Evolutionary conservation across 2,329 filamentous ascomycete species (phyloP).

Genomic region (Thelonectria discophora): DNA sequence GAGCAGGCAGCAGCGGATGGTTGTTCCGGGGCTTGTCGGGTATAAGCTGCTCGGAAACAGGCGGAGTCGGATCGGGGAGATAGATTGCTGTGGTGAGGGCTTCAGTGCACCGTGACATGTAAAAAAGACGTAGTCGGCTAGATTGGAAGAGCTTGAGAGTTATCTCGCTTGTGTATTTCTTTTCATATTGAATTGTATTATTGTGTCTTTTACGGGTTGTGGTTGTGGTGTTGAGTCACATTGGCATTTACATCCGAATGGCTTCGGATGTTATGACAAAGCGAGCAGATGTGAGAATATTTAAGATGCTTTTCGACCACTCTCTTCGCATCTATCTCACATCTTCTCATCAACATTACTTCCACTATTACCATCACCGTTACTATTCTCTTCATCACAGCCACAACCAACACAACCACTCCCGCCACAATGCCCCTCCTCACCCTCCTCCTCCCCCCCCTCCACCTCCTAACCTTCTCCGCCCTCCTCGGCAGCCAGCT

Average conservation of each 20-base stretch:
- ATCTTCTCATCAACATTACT: not conserved
- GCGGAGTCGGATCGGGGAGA: not conserved
- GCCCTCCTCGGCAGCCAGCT: slow-evolving; percentile 51
- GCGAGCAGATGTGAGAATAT: slow-evolving; percentile 14
- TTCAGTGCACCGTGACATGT: not conserved
- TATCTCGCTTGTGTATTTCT: not conserved
- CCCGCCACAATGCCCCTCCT: slow-evolving; percentile 26
- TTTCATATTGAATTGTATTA: not conserved
- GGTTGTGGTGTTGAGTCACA: not conserved
- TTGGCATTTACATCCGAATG: slow-evolving; percentile 33
- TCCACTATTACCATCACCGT: too few species aligned
- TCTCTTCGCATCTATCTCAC: slow-evolving; percentile 1
- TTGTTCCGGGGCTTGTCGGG: not conserved
- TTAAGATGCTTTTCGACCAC: slow-evolving; percentile 8
- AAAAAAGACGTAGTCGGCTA: not conserved
- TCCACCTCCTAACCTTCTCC: slow-evolving; percentile 52
- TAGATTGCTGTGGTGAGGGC: not conserved
- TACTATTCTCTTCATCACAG: too few species aligned
- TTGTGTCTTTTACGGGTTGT: not conserved
- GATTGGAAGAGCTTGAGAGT: not conserved
- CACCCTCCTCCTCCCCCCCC: slow-evolving; percentile 39
- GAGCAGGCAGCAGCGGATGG: not conserved
- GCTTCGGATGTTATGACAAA: slow-evolving; percentile 34
- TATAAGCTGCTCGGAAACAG: not conserved
- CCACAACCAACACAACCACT: too few species aligned